phyloP scores from a whole-genome alignment of 2,329 filamentous ascomycete genomes.

The Calonectria naviculata region DNA sequence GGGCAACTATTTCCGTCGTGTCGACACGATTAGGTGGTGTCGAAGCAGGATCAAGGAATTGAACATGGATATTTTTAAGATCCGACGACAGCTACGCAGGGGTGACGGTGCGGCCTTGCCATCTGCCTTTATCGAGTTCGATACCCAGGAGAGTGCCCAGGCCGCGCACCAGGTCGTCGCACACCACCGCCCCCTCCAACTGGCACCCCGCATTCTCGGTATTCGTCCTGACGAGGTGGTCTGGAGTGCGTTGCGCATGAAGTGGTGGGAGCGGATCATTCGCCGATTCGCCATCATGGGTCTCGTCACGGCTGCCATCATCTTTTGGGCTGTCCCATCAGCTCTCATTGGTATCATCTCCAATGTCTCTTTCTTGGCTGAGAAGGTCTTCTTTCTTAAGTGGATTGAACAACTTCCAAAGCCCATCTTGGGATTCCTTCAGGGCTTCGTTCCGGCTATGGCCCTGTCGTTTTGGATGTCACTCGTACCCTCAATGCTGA shows the following conservation, averaged over 20 bases:
- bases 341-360: conserved; percentile 87
- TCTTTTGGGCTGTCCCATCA: conserved; percentile 86
- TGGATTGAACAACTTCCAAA: conserved; percentile 79
- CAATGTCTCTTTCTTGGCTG: conserved; percentile 79
- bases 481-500: conserved; percentile 83
- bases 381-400: conserved; percentile 72
- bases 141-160: conserved; percentile 84
- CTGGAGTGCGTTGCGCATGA: conserved; percentile 86
- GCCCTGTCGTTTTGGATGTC: conserved; percentile 87
- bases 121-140: conserved; percentile 92
- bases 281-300: conserved; percentile 75
- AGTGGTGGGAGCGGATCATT: conserved; percentile 86
- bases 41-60: conserved; percentile 63
- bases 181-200: conserved; percentile 87
- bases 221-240: conserved; percentile 85
- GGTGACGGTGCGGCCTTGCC: conserved; percentile 76
- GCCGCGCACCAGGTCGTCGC: conserved; percentile 86
- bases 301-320: conserved; percentile 81
- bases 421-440: conserved; percentile 82
- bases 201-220: conserved; percentile 87
- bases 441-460: conserved; percentile 84
- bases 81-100: conserved; percentile 79
- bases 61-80: conserved; percentile 63
- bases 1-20: conserved; percentile 82
- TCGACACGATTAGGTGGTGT: conserved; percentile 94